Evolutionary conservation across 2,329 filamentous ascomycete species (phyloP).

Genomic region (Venturia aucupariae): DNA sequence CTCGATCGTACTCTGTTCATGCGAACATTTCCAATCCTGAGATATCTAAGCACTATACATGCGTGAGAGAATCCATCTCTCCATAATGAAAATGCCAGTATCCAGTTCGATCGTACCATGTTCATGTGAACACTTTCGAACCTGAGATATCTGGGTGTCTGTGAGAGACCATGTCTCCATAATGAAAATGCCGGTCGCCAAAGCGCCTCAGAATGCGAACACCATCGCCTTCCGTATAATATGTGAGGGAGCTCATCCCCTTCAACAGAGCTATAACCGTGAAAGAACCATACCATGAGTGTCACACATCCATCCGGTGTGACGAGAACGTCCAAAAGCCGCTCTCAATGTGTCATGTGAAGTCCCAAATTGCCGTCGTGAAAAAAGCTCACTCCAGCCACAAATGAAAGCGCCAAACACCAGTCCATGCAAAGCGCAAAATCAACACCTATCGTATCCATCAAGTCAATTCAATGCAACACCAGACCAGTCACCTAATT

Average conservation of each 20-base stretch:
- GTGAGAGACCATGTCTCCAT: background rate
- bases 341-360: background rate
- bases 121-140: background rate
- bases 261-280: background rate
- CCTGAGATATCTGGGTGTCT: background rate
- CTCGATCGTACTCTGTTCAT: background rate
- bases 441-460: conserved; percentile 1
- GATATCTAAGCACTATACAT: background rate
- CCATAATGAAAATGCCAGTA: background rate
- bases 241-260: conserved; percentile 2
- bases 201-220: background rate
- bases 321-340: background rate
- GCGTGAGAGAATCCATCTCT: background rate
- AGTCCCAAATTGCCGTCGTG: background rate
- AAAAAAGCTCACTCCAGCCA: background rate
- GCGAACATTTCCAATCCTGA: background rate
- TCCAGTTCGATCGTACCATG: background rate
- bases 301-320: background rate
- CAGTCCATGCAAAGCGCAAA: background rate
- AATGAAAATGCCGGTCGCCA: background rate
- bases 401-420: background rate
- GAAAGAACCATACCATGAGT: background rate
- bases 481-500: background rate
- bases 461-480: background rate
- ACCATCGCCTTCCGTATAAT: background rate